Conservation (phyloP, 257 asterid species). For the Striga asiatica region DNA sequence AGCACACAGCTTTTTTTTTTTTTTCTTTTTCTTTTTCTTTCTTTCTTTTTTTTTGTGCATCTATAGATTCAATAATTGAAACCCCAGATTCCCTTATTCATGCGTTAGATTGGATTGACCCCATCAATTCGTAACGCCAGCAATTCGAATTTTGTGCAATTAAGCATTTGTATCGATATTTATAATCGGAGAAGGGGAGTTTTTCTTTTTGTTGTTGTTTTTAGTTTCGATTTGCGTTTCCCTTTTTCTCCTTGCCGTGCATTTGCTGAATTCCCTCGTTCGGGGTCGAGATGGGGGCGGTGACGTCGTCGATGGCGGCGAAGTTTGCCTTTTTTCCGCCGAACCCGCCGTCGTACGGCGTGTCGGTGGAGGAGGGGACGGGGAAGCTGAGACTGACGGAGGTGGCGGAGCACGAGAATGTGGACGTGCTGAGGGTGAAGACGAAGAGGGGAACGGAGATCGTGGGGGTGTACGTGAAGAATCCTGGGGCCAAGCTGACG, state of each 20-base stretch:
- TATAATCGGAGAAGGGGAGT: background rate
- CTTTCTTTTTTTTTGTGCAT: background rate
- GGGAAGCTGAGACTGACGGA: slow-evolving; percentile 77
- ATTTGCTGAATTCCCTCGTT: background rate
- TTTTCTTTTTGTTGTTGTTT: background rate
- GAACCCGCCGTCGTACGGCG: slow-evolving; percentile 69
- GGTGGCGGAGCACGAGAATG: slow-evolving; percentile 64
- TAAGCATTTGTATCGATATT: background rate
- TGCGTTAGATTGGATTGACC: background rate
- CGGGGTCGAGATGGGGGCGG: slow-evolving; percentile 62
- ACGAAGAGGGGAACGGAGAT: slow-evolving; percentile 73
- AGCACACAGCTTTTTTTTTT: slow-evolving; percentile 2
- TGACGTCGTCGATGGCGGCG: slow-evolving; percentile 92
- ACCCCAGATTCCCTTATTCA: slow-evolving; percentile 15
- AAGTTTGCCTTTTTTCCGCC: slow-evolving; percentile 95
- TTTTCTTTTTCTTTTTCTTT: too few relatives aligned
- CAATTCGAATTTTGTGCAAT: slow-evolving; percentile 3
- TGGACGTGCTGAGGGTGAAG: slow-evolving; percentile 69
- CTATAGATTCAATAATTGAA: slow-evolving; percentile 20
- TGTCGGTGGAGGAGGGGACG: slow-evolving; percentile 38
- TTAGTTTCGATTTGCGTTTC: background rate
- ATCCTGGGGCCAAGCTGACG: slow-evolving; percentile 70
- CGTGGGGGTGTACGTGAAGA: slow-evolving; percentile 67
- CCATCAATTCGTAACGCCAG: slow-evolving; percentile 16
- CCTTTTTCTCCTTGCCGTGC: background rate